Base-by-base conservation (phyloP, 768 basidiomycete genomes). In the Mycena kentingensis region DNA sequence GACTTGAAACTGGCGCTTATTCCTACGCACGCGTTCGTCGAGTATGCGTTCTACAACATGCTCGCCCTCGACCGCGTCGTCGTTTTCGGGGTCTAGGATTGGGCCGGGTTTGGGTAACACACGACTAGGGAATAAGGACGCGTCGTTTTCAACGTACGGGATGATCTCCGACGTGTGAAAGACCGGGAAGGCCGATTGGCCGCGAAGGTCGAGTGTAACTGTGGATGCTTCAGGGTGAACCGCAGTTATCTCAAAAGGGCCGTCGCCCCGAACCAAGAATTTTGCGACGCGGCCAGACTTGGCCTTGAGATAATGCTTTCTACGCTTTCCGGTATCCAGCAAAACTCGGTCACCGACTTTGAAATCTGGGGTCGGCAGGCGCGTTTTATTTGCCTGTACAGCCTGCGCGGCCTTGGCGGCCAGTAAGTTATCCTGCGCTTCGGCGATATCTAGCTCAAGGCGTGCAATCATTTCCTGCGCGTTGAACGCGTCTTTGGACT, bases 131-230 rank as follows among this genome's bases (percentile, higher is more conserved):
- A 72, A 74, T 0, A 53, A 27, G 0, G 13, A 2, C 4, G 47
- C 11, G 46, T 74, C 61, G 45, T 71, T 73, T 1, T 65, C 39
- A 2, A 49, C 15, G 26, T 41, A 63, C 0, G 38, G 57, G 0
- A 44, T 24, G 0, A 74, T 47, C n/a, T 69, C 61, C 10, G 64
- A 64, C 1, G 59, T 49, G 32, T 74, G 71, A 54, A 73, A 74
- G 0, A 60, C 65, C 0, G 63, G 65, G 42, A 63, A 63, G 3
- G 63, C 52, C 38, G 29, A 56, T 1, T 49, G 67, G 16, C 44
- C 28, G 0, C 58, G 51, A 0, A 65, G 16, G 3, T 61, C 47
- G 0, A 63, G 54, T 0, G 56, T 63, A n/a, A 61, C 63, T 0
- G 54, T 53, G 0, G 63, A 66, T 0, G 22, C 41, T 2, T 39